Percentiles rank a stretch among this genome's conserved stretches.
These are phyloP conservation scores for Leavenworthia alabamica DNA, from an alignment of 345 rosid genomes.

Conservation along the genomic window DNA sequence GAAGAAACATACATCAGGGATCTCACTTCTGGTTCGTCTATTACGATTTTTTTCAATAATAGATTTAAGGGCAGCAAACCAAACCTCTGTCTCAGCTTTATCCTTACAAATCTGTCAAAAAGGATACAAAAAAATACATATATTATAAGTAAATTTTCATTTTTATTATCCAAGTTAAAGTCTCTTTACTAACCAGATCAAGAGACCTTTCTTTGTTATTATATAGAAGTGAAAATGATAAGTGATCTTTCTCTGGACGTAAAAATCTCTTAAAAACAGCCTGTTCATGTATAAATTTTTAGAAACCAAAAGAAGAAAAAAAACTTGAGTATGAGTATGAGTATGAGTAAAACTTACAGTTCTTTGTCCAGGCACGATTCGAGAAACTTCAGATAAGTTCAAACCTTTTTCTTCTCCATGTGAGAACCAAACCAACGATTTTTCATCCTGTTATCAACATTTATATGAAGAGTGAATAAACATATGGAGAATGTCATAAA, in stretches of 20 bases:
- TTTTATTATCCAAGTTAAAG: not conserved
- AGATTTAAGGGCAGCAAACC: slow-evolving; percentile 76
- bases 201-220: slow-evolving; percentile 89
- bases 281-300: slow-evolving; percentile 32
- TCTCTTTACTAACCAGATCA: slow-evolving; percentile 69
- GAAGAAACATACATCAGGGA: slow-evolving; percentile 59
- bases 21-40: slow-evolving; percentile 58
- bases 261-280: slow-evolving; percentile 86
- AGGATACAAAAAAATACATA: not conserved
- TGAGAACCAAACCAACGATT: slow-evolving; percentile 74
- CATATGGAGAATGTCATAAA: not conserved
- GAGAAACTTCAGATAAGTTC: slow-evolving; percentile 51
- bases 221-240: slow-evolving; percentile 90
- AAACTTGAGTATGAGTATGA: not conserved
- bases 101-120: slow-evolving; percentile 84
- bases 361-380: slow-evolving; percentile 87
- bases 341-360: slow-evolving; percentile 48
- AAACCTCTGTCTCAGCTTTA: slow-evolving; percentile 81
- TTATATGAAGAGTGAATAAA: not conserved
- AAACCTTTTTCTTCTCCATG: slow-evolving; percentile 66
- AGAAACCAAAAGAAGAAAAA: not conserved
- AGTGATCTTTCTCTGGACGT: slow-evolving; percentile 89
- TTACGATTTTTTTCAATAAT: slow-evolving; percentile 45
- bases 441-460: slow-evolving; percentile 73
- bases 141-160: not conserved